These are phyloP conservation scores for Trypanosoma grayi DNA, from an alignment of 208 protist species.

Conservation along the genomic window DNA sequence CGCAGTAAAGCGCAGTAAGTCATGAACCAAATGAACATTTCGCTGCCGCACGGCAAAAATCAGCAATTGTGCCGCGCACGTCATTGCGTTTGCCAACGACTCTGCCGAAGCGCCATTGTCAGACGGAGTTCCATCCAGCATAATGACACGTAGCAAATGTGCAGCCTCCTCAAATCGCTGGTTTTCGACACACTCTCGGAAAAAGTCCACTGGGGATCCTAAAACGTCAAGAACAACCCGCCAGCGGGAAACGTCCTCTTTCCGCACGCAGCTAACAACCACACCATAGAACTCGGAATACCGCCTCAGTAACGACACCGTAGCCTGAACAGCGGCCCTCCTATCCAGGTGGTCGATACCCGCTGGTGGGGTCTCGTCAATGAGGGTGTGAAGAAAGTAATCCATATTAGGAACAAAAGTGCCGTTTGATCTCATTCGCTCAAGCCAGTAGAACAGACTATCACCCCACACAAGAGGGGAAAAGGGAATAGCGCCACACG, in stretches of 20 bases:
- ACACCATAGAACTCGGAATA: constrained; percentile 74
- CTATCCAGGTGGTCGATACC: constrained; percentile 36
- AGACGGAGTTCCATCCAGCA: constrained; percentile 38
- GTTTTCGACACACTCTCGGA: constrained; percentile 64
- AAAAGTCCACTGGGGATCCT: constrained; percentile 58
- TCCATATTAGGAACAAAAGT: constrained; percentile 62
- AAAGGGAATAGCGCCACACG: constrained; percentile 15
- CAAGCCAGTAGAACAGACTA: constrained; percentile 60
- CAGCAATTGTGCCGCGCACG: constrained; percentile 42
- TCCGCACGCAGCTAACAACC: constrained; percentile 69
- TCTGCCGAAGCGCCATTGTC: not conserved
- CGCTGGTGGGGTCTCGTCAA: constrained; percentile 48
- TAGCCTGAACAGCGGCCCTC: constrained; percentile 38
- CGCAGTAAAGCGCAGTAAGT: constrained; percentile 69
- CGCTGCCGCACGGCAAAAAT: constrained; percentile 29
- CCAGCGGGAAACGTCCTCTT: constrained; percentile 64
- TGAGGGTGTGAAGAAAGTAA: constrained; percentile 57
- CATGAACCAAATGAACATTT: constrained; percentile 47
- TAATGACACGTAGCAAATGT: constrained; percentile 64
- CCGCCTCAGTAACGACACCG: constrained; percentile 50
- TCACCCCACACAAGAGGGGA: constrained; percentile 43
- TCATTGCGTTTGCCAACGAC: constrained; percentile 30
- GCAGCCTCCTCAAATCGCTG: constrained; percentile 55
- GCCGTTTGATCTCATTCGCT: constrained; percentile 50
- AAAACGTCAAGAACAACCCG: constrained; percentile 62